Evolutionary conservation across 169 alveolate genomes (phyloP).

Genomic region (Babesia gibsoni): DNA sequence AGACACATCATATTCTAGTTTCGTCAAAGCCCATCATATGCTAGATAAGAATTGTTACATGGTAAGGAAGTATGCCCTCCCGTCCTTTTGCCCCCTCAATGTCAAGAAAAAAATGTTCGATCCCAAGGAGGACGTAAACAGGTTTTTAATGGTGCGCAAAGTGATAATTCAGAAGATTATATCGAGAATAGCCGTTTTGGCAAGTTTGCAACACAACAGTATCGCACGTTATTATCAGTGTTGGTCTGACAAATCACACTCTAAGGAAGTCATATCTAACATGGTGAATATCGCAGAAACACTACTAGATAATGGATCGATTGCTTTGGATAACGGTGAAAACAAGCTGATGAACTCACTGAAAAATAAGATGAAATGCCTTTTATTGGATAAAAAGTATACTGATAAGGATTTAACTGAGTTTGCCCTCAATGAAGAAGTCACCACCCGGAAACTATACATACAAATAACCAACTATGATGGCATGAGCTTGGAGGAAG

Average conservation of each 20-base stretch:
- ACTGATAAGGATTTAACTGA: not conserved
- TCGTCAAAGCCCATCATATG: conserved; percentile 40
- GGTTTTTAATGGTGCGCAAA: conserved; percentile 11
- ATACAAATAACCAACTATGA: conserved; percentile 53
- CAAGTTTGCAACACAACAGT: conserved; percentile 58
- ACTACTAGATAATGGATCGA: not conserved
- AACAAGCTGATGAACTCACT: not conserved
- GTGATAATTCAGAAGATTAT: conserved; percentile 27
- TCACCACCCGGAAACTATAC: conserved; percentile 28
- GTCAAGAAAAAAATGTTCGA: conserved; percentile 4
- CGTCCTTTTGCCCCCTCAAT: conserved; percentile 36
- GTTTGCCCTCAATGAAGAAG: conserved; percentile 13
- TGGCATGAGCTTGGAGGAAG: conserved; percentile 36
- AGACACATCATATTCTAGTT: not conserved
- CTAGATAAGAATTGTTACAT: conserved; percentile 57
- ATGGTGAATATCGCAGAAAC: conserved; percentile 4
- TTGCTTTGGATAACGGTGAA: not conserved
- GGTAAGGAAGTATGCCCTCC: conserved; percentile 25
- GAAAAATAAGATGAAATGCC: not conserved
- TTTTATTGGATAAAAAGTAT: not conserved
- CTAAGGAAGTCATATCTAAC: not conserved
- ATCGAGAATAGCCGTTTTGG: conserved; percentile 34
- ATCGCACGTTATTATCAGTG: conserved; percentile 61
- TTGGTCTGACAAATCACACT: conserved; percentile 49
- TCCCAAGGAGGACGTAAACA: conserved; percentile 6